phyloP scores from a whole-genome alignment of 1,284 basidiomycete species.

The Entoloma clypeatum region DNA sequence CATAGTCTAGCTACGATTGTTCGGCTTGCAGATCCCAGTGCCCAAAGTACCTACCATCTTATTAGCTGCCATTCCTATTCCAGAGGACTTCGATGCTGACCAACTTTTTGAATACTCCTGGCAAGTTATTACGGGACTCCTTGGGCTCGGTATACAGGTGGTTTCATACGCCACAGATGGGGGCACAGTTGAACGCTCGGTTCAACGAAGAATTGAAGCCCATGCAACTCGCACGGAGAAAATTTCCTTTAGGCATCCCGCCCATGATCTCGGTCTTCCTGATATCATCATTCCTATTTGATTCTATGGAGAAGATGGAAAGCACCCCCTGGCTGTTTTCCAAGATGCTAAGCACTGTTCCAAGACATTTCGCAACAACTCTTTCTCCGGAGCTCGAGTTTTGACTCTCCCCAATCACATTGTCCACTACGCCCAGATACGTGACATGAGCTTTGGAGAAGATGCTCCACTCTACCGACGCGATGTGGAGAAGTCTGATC shows the following conservation, averaged over 20 bases:
- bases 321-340: background rate
- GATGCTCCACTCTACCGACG: slow-evolving; percentile 27
- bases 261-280: background rate
- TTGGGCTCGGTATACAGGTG: slow-evolving; percentile 2
- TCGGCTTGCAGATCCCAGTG: slow-evolving; percentile 1
- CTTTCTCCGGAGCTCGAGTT: slow-evolving; percentile 7
- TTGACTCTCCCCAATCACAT: background rate
- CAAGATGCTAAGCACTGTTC: slow-evolving; percentile 13
- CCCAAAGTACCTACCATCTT: slow-evolving; percentile 3
- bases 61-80: slow-evolving; percentile 4
- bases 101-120: background rate
- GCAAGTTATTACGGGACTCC: slow-evolving; percentile 4
- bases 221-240: background rate
- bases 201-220: slow-evolving; percentile 1
- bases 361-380: slow-evolving; percentile 13
- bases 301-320: background rate
- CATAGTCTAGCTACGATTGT: slow-evolving; percentile 3
- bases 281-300: background rate
- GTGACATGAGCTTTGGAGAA: slow-evolving; percentile 11
- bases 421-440: slow-evolving; percentile 13
- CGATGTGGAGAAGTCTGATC: slow-evolving; percentile 32
- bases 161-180: slow-evolving; percentile 9
- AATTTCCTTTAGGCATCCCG: background rate
- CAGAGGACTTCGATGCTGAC: background rate
- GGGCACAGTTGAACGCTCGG: slow-evolving; percentile 1